Evolutionary conservation across 352 stramenopile species (phyloP).

Genomic region (Thraustochytrium sp.): DNA sequence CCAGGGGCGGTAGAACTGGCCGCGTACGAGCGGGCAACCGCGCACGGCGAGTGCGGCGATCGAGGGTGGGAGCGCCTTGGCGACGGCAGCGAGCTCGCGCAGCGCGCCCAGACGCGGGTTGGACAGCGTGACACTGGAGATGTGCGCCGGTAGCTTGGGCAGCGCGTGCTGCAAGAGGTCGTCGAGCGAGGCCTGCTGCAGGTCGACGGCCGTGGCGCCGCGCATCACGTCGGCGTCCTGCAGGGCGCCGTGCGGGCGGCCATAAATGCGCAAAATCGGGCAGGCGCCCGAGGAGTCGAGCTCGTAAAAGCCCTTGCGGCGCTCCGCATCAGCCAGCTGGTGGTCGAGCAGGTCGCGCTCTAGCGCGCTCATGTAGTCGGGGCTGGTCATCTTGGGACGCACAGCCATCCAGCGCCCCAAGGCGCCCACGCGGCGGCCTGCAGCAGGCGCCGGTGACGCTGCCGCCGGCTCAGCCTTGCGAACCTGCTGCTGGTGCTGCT

Average conservation of each 20-base stretch:
- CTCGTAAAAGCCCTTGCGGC: constrained; percentile 3
- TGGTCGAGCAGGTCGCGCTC: neutral
- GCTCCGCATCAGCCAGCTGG: neutral
- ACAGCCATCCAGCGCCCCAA: neutral
- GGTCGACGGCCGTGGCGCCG: neutral
- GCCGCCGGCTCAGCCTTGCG: too few species aligned
- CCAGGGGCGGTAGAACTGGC: constrained; percentile 27
- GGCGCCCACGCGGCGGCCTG: neutral
- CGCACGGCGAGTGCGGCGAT: neutral
- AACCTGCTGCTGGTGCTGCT: too few species aligned
- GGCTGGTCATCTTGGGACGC: neutral
- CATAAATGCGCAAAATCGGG: neutral
- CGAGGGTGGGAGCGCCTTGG: neutral
- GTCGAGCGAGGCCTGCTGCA: neutral
- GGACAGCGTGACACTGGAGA: neutral
- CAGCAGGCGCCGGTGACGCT: too few species aligned
- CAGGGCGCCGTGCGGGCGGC: neutral
- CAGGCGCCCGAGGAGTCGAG: neutral
- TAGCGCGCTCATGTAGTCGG: neutral
- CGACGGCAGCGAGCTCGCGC: neutral
- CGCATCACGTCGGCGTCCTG: neutral
- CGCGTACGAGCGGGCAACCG: neutral
- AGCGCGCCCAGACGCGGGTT: neutral
- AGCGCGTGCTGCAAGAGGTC: neutral
- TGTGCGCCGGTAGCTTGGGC: neutral